Evolutionary conservation across 306 rosid species (phyloP), one percentile per base, ranked within the genome.

Genomic region (Begonia masoniana): DNA sequence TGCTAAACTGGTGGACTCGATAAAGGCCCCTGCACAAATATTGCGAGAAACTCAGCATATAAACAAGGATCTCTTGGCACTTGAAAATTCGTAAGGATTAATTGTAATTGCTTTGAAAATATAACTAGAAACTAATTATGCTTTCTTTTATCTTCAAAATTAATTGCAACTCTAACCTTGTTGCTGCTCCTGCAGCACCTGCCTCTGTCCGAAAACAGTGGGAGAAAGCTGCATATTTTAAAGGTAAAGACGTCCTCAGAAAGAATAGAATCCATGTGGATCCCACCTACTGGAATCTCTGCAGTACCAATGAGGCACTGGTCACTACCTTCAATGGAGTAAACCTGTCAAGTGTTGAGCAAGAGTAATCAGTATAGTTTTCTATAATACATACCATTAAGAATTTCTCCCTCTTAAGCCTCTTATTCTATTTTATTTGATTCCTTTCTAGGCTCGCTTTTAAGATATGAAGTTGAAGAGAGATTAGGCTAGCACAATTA

Each of bases 121-220:
- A 31, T 31, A 31, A 31, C 39, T 31, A 31, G 39, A 31, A 31
- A 31, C 7, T 31, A 5, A 31, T 31, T 31, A 31, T 31, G 39
- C 9, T 31, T 31, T 21, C 2, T 21, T 21, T 21, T 21, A 21
- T 2, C 24, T 21, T 21, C 4, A 21, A 48, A 48, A 48, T 9
- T 7, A 8, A 48, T 48, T 14, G 53, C 23, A 15, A 15, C 15
- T 21, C 35, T 9, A 21, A 91, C 96, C 94, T 81, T 66, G 96
- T 74, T 59, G 96, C 86, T 5, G 88, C 3, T 46, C 99, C 99
- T 43, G 99, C 99, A 51, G 99, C 96, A 64, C 99, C 99, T 2
- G 99, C 99, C 74, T 91, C 99, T 0, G 99, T 91, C 12, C 99
- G 88, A 67, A 83, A 91, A 69, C 99, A 91, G 74, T 91, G 99